Evolutionary conservation across 2,329 filamentous ascomycete species (phyloP).

Genomic region (Trichoderma sp.): DNA sequence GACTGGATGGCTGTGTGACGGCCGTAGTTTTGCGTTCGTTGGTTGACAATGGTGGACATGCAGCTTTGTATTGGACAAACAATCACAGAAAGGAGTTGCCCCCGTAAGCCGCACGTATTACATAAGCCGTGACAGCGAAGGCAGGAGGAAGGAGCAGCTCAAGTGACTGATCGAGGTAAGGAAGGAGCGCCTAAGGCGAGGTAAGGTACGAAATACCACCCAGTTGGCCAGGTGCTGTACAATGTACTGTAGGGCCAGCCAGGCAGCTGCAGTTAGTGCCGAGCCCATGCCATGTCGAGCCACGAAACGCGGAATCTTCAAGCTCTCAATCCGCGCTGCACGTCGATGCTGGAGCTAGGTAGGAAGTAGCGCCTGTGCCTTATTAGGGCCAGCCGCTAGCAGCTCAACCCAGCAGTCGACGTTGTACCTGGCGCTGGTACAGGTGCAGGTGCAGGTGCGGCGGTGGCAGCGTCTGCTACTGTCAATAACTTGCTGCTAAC

Average conservation of each 20-base stretch:
- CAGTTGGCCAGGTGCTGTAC: neutral
- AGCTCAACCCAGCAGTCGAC: neutral
- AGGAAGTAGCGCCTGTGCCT: neutral
- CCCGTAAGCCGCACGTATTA: conserved; percentile 4
- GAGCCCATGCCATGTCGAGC: conserved; percentile 12
- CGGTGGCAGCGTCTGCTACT: neutral
- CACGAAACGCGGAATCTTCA: conserved; percentile 19
- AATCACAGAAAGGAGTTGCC: neutral
- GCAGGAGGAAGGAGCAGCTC: conserved; percentile 6
- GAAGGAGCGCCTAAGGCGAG: conserved; percentile 4
- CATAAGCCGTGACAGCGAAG: conserved; percentile 6
- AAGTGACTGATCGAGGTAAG: neutral
- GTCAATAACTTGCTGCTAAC: neutral
- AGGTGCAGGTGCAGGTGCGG: neutral
- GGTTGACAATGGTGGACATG: neutral
- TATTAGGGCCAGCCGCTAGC: neutral
- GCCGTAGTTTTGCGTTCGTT: conserved; percentile 19
- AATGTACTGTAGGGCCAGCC: neutral
- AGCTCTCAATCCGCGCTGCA: neutral
- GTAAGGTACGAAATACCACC: neutral
- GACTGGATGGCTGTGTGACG: conserved; percentile 11
- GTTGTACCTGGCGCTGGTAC: neutral
- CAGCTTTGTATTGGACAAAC: neutral
- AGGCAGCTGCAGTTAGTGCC: conserved; percentile 20
- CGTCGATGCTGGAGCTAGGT: neutral